A percentile compares a stretch with the other conserved stretches of the same genome.
Conservation (phyloP, 345 rosid species). For the Pugionium cornutum region DNA sequence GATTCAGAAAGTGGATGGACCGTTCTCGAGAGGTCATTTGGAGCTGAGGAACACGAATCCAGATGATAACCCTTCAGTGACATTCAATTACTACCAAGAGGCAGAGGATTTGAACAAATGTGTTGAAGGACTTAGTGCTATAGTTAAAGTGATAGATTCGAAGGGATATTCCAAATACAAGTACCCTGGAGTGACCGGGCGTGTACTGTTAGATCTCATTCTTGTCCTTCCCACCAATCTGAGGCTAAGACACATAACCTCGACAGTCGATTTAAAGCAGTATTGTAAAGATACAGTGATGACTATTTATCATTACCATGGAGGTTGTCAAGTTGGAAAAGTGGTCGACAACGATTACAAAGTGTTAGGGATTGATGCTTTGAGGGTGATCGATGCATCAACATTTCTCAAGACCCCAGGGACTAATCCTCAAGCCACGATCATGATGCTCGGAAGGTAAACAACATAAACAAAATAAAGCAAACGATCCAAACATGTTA, state of each 20-base stretch:
- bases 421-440: conserved; percentile 71
- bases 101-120: conserved; percentile 59
- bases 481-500: background rate
- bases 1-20: conserved; percentile 51
- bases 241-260: conserved; percentile 49
- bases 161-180: conserved; percentile 52
- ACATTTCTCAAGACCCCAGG: conserved; percentile 57
- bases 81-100: conserved; percentile 65
- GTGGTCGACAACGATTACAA: conserved; percentile 56
- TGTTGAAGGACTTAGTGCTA: conserved; percentile 53
- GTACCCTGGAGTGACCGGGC: conserved; percentile 34
- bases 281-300: conserved; percentile 58
- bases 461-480: background rate
- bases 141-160: conserved; percentile 51
- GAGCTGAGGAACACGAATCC: conserved; percentile 48
- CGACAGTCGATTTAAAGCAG: conserved; percentile 55
- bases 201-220: conserved; percentile 46
- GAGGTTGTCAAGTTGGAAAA: conserved; percentile 62
- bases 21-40: conserved; percentile 58
- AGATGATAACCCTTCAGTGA: conserved; percentile 60
- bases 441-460: conserved; percentile 86
- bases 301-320: conserved; percentile 74
- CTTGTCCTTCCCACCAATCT: conserved; percentile 54
- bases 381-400: conserved; percentile 64
- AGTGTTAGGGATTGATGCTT: conserved; percentile 53